phyloP scores from a whole-genome alignment of 495 filamentous ascomycete genomes.

The Hyaloscypha bicolor region DNA sequence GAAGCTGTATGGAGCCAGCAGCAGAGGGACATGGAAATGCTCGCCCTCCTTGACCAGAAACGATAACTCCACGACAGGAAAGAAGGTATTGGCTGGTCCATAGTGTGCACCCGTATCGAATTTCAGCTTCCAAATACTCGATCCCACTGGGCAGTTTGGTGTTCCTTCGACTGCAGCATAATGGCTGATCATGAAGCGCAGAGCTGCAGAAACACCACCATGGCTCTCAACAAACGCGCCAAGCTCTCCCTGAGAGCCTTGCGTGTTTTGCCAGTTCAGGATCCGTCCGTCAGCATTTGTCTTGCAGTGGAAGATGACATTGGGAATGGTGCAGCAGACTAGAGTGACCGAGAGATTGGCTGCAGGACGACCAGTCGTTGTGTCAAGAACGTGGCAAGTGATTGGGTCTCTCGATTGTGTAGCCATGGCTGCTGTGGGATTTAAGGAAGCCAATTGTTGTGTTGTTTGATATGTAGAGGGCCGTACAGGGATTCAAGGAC shows the following conservation, averaged over 20 bases:
- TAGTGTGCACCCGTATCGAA: constrained; percentile 83
- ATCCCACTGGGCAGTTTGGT: constrained; percentile 39
- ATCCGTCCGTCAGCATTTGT: constrained; percentile 91
- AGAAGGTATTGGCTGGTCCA: constrained; percentile 79
- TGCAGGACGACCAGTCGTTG: constrained; percentile 62
- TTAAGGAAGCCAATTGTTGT: neutral
- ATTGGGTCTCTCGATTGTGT: constrained; percentile 45
- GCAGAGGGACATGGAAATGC: constrained; percentile 91
- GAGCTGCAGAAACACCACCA: constrained; percentile 36
- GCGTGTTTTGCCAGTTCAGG: constrained; percentile 61
- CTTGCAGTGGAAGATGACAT: constrained; percentile 45
- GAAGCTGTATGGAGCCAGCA: constrained; percentile 90
- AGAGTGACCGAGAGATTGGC: constrained; percentile 80
- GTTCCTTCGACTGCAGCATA: constrained; percentile 30
- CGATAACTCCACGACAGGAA: constrained; percentile 84
- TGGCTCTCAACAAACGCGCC: constrained; percentile 44
- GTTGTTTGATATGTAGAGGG: neutral
- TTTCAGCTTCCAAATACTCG: constrained; percentile 68
- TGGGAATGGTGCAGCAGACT: constrained; percentile 53
- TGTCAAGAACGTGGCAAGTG: constrained; percentile 67
- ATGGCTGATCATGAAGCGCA: constrained; percentile 36
- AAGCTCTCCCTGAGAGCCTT: constrained; percentile 13
- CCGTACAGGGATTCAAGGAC: neutral
- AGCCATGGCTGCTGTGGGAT: constrained; percentile 10
- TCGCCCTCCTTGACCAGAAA: constrained; percentile 74